Percentiles rank a stretch among this genome's conserved stretches.
phyloP scores from a whole-genome alignment of 306 rosid species.

The Oxytropis ochrocephala region DNA sequence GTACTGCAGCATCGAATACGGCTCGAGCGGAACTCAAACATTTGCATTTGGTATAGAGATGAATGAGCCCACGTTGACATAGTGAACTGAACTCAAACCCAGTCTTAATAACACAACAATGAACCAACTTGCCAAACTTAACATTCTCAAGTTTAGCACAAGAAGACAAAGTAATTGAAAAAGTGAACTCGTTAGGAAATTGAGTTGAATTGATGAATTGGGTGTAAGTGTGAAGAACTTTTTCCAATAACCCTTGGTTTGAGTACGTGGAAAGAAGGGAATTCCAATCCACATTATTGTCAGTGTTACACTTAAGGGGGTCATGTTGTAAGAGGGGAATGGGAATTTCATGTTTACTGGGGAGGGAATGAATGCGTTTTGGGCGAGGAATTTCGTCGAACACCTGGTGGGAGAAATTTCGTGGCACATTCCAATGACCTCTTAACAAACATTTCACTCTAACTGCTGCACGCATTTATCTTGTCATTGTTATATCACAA shows the following conservation, averaged over 20 bases:
- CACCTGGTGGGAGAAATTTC: background rate
- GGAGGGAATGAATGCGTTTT: background rate
- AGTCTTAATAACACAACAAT: conserved; percentile 37
- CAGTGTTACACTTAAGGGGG: too few species aligned
- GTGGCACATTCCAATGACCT: background rate
- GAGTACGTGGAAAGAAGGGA: conserved; percentile 57
- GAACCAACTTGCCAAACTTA: conserved; percentile 49
- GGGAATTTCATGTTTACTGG: background rate
- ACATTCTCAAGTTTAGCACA: conserved; percentile 45
- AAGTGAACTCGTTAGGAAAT: conserved; percentile 48
- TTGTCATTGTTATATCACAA: background rate
- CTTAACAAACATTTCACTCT: background rate
- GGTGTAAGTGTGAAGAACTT: conserved; percentile 33
- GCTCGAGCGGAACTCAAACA: conserved; percentile 37
- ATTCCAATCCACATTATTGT: conserved; percentile 27
- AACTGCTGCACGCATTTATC: background rate
- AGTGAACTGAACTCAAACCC: conserved; percentile 39
- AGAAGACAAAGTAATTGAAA: conserved; percentile 48
- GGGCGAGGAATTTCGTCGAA: background rate
- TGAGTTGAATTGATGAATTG: conserved; percentile 26
- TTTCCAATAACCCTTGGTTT: conserved; percentile 22
- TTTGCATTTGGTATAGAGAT: conserved; percentile 61
- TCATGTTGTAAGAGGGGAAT: too few species aligned
- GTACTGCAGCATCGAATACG: conserved; percentile 30
- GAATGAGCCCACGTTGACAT: conserved; percentile 55